Evolutionary conservation across 2,329 filamentous ascomycete species (phyloP), one percentile per base, ranked within the genome.

Genomic region (Beauveria sp.): DNA sequence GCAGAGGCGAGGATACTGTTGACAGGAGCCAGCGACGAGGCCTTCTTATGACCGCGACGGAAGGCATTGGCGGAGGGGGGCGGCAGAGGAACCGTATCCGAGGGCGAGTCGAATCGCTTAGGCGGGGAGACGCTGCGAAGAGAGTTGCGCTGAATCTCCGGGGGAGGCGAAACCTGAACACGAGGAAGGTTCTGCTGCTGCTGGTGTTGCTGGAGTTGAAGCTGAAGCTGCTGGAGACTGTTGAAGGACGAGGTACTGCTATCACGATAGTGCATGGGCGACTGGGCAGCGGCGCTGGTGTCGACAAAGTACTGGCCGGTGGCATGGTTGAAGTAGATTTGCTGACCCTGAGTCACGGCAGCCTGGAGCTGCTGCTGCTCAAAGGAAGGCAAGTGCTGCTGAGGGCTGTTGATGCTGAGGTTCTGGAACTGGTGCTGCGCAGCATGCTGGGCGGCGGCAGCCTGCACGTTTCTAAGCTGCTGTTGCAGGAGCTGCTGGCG

Each of bases 401-500:
- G 77, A 7, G 75, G 69, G 58, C 77, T 77, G 70, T 82, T 87
- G 63, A 96, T 73, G 73, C 82, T 91, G 76, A 96, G 79, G 66
- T 85, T 86, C 73, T 92, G 89, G 70, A 93, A 89, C 74, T 93
- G 89, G 75, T 92, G 89, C 40, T 38, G 46, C 8, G 50, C 48
- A 51, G 42, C 59, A 24, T 61, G 59, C 10, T 61, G 59, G 28
- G 51, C 59, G 64, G 91, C 89, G 43, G 90, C 89, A 58, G 88
- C 87, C 70, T 93, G 95, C 26, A 97, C 86, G 66, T 80, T 90
- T 67, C 91, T 85, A 67, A 98, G 83, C 77, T 98, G 92, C 77
- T 97, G 93, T 77, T 98, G 93, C 58, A 98, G 85, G 66, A 90
- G 89, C 77, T 96, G 92, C 77, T 98, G 93, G 76, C 96, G 93